These are phyloP conservation scores for Heliamphora pulchella DNA, from an alignment of 179 eudicot species.

Conservation along the genomic window DNA sequence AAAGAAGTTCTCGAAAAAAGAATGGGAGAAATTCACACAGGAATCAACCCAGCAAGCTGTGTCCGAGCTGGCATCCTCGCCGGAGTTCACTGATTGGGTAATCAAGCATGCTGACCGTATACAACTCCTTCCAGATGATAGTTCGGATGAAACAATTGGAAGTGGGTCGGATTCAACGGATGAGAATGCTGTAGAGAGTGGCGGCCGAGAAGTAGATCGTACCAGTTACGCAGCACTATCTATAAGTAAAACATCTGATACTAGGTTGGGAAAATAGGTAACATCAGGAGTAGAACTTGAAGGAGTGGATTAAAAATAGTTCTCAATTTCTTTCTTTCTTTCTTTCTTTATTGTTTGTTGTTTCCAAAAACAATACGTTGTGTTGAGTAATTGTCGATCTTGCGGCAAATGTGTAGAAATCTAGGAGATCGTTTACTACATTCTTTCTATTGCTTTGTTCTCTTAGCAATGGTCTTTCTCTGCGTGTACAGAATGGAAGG, in stretches of 20 bases:
- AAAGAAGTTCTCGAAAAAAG: conserved; percentile 60
- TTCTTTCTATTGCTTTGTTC: too few relatives aligned
- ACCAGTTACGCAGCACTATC: not conserved
- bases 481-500: too few relatives aligned
- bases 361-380: too few relatives aligned
- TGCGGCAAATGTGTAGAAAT: too few relatives aligned
- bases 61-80: conserved; percentile 55
- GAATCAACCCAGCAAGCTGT: conserved; percentile 71
- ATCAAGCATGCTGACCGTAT: conserved; percentile 64
- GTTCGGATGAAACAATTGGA: conserved; percentile 46
- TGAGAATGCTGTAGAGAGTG: conserved; percentile 44
- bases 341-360: too few relatives aligned
- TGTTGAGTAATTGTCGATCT: too few relatives aligned
- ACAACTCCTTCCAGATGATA: conserved; percentile 41
- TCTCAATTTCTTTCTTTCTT: too few relatives aligned
- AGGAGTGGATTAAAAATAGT: too few relatives aligned
- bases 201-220: conserved; percentile 23
- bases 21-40: conserved; percentile 66
- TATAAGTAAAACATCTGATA: too few relatives aligned
- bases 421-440: too few relatives aligned
- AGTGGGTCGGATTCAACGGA: conserved; percentile 77
- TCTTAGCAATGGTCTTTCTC: too few relatives aligned
- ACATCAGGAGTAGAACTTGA: too few relatives aligned
- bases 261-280: not conserved
- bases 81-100: conserved; percentile 78